Percentiles rank a stretch among this genome's conserved stretches.
Conservation (phyloP, 2,329 filamentous ascomycete genomes). For the Phoma herbarum region DNA sequence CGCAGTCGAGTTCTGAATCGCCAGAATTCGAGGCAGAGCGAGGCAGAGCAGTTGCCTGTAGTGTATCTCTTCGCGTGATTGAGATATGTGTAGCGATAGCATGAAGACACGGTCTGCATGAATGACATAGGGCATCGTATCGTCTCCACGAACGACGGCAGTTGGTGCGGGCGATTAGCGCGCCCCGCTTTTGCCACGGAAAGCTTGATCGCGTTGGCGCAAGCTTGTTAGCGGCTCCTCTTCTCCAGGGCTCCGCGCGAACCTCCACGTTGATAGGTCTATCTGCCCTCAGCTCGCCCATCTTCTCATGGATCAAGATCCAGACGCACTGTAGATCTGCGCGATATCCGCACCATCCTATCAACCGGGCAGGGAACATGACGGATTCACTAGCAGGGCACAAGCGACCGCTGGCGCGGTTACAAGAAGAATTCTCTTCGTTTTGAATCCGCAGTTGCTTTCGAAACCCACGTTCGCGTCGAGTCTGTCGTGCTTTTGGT, state of each 20-base stretch:
- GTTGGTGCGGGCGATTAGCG: neutral
- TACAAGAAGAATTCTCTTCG: constrained; percentile 21
- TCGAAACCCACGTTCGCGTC: neutral
- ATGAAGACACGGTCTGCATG: neutral
- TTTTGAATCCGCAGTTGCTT: neutral
- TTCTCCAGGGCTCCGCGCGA: neutral
- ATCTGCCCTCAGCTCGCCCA: neutral
- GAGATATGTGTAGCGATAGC: neutral
- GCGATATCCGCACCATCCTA: constrained; percentile 6
- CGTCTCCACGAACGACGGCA: neutral
- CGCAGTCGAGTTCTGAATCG: no score
- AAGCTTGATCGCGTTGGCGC: constrained; percentile 18
- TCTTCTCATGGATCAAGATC: constrained; percentile 6
- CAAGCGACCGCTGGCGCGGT: constrained; percentile 13
- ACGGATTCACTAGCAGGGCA: constrained; percentile 14
- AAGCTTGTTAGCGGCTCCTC: constrained; percentile 19
- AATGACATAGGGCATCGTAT: neutral
- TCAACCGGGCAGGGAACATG: neutral
- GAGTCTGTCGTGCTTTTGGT: neutral
- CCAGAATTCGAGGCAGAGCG: no score
- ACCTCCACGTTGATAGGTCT: constrained; percentile 14
- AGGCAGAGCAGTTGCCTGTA: no score
- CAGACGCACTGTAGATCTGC: constrained; percentile 3
- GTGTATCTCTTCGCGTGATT: neutral
- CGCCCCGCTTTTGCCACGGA: constrained; percentile 5